Base-by-base conservation (phyloP, 192 early-diverging fungal species). In the Fimicolochytrium jonesii region DNA sequence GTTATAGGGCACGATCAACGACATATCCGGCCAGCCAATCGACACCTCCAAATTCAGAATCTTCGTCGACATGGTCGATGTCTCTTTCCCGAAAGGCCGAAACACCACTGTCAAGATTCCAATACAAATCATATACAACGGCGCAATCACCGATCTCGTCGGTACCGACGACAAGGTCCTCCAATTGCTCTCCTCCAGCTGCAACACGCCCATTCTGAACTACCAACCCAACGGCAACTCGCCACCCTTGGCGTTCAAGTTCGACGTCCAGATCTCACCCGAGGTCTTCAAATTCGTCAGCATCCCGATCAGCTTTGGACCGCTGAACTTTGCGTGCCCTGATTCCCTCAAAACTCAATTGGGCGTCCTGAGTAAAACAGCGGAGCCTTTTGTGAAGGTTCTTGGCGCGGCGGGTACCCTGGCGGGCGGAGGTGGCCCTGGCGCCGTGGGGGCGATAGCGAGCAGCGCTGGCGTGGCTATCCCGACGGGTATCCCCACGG, bases 91-190 rank as follows among this genome's bases (percentile, higher is more conserved):
- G 22, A 55, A 55, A 26, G 17, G 33, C 35, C n/a, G 34, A 39
- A 64, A 64, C 36, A 64, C 62, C 5, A 64, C 62, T 7, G 51
- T 55, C 7, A 2, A 36, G 20, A 37, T 64, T 18, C 51, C 52
- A 44, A 25, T 64, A 10, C 15, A 45, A 11, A 15, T 59, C 56
- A 15, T n/a, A 11, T 59, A 59, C 23, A 45, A 29, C 18, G 37
- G 31, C 37, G 29, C 50, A 15, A n/a, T 64, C 35, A 15, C 35
- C 23, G 23, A 17, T 9, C 41, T 61, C 46, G 26, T 64, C 52
- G 62, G 22, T 1, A 28, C 36, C 13, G 34, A 11, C 11, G 61
- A 64, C 1, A 50, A 50, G 10, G 52, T 64, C 17, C 41, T 64
- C 36, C 49, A 53, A 31, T 52, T 64, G 2, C 49, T 64, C 23